A percentile compares a stretch with the other conserved stretches of the same genome.
Evolutionary conservation across 1,139 yeast genomes (phyloP).

Genomic region (Yarrowia galli): DNA sequence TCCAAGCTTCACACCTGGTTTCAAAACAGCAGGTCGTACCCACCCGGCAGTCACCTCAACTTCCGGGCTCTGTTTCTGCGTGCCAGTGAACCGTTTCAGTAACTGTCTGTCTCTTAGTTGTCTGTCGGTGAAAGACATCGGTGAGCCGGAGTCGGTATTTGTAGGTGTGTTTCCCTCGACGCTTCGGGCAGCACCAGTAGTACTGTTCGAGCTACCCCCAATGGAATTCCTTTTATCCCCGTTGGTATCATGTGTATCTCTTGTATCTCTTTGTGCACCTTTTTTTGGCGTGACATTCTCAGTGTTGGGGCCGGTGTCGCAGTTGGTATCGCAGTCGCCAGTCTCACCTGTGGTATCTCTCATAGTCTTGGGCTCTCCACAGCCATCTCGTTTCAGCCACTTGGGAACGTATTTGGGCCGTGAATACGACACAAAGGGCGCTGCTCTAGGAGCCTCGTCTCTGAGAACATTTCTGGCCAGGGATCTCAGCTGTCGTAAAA

Average conservation of each 20-base stretch:
- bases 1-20: not conserved
- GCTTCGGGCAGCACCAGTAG: too few species aligned
- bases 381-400: too few species aligned
- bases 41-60: conserved; percentile 3
- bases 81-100: not conserved
- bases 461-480: not conserved
- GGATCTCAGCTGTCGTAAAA: not conserved
- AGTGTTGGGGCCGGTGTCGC: too few species aligned
- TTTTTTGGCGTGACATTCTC: too few species aligned
- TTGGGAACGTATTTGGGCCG: conserved; percentile 21
- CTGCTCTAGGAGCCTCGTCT: not conserved
- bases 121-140: not conserved
- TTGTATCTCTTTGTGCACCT: too few species aligned
- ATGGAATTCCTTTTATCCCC: too few species aligned
- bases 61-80: not conserved
- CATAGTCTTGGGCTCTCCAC: too few species aligned
- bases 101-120: not conserved
- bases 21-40: not conserved
- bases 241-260: not conserved
- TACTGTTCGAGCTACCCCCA: too few species aligned
- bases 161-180: not conserved
- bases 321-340: too few species aligned
- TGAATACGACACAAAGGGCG: not conserved
- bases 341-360: too few species aligned
- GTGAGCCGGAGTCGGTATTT: not conserved